A percentile compares a stretch with the other conserved stretches of the same genome.
These are phyloP conservation scores for Kokia cookei DNA, from an alignment of 441 rosid genomes.

Conservation along the genomic window DNA sequence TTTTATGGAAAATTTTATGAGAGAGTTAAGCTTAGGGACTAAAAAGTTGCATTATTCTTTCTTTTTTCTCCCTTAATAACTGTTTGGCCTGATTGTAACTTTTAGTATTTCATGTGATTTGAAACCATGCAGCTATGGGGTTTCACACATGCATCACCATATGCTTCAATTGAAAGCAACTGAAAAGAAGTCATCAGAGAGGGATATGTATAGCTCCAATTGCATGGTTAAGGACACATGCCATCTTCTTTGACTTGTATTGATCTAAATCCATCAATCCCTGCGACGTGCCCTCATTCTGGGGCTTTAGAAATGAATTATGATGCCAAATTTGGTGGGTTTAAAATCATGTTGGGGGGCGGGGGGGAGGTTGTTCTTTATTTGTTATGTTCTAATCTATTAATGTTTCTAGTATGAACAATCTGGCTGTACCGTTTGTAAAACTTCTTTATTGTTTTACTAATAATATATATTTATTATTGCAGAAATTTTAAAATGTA, in stretches of 20 bases:
- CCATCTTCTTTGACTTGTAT: slow-evolving; percentile 12
- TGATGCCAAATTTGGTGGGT: not conserved
- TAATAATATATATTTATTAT: too few species aligned
- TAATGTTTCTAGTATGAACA: not conserved
- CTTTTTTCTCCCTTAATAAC: not conserved
- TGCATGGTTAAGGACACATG: not conserved
- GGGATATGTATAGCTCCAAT: not conserved
- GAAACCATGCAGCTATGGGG: slow-evolving; percentile 67
- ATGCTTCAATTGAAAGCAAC: slow-evolving; percentile 13
- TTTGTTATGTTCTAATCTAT: not conserved
- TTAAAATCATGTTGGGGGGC: not conserved
- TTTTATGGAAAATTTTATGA: too few species aligned
- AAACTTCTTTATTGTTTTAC: too few species aligned
- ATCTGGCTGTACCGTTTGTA: too few species aligned
- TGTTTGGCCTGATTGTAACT: not conserved
- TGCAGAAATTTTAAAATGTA: too few species aligned
- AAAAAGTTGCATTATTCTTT: too few species aligned
- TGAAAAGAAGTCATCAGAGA: slow-evolving; percentile 6
- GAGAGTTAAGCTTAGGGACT: too few species aligned
- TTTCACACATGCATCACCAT: slow-evolving; percentile 44
- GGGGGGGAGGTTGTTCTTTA: too few species aligned
- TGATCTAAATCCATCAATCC: not conserved
- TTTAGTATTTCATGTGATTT: not conserved
- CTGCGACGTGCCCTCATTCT: not conserved
- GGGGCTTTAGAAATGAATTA: not conserved